phyloP scores from a whole-genome alignment of 2,329 filamentous ascomycete species.

The Cercospora zeina region DNA sequence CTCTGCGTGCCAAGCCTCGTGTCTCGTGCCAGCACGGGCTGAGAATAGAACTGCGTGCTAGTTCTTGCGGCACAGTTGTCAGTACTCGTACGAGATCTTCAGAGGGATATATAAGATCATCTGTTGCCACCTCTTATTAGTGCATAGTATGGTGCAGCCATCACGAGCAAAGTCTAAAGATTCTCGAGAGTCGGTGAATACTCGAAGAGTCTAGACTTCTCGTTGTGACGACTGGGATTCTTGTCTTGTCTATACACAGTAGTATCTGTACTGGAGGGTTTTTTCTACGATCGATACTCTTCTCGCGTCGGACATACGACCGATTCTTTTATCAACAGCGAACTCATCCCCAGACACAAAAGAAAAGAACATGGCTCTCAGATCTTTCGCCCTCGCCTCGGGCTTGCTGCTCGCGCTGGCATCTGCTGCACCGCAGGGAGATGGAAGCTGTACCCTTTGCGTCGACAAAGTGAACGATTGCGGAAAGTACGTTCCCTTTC shows the following conservation, averaged over 20 bases:
- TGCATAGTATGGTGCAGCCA: not conserved
- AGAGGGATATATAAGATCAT: too few species aligned
- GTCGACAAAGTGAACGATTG: conserved; percentile 7
- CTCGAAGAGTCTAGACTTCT: not conserved
- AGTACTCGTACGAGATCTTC: not conserved
- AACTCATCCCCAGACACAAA: not conserved
- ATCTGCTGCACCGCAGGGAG: not conserved
- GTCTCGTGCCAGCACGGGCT: not conserved
- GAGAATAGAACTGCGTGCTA: not conserved
- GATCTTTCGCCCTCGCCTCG: not conserved
- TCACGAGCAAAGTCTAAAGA: too few species aligned
- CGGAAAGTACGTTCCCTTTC: not conserved
- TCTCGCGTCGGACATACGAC: not conserved
- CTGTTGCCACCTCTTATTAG: too few species aligned
- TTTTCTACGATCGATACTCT: not conserved
- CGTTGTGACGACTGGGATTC: not conserved
- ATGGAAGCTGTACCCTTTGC: not conserved
- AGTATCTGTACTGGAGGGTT: not conserved
- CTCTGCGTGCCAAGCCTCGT: not conserved
- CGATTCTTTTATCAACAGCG: not conserved
- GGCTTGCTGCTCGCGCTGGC: not conserved
- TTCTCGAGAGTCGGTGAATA: not conserved
- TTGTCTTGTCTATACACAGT: too few species aligned
- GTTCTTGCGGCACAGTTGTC: not conserved
- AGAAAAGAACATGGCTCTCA: not conserved